A percentile compares a stretch with the other conserved stretches of the same genome.
phyloP scores from a whole-genome alignment of 257 asterid species.

The Fraxinus anomala region DNA sequence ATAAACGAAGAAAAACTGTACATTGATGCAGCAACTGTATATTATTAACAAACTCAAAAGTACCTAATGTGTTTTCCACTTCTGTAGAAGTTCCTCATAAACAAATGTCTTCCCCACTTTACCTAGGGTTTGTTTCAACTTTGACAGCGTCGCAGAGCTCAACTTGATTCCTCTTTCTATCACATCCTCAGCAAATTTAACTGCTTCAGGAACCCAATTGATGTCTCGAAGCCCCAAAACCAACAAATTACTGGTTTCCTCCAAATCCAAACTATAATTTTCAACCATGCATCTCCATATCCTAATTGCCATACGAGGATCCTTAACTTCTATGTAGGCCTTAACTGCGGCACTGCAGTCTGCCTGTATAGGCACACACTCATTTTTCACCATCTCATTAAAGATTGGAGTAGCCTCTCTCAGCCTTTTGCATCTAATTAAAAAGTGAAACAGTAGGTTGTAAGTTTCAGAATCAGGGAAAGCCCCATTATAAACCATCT shows the following conservation, averaged over 20 bases:
- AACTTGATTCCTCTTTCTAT: constrained; percentile 63
- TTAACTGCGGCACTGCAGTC: constrained; percentile 54
- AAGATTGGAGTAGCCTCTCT: constrained; percentile 60
- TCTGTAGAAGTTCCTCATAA: constrained; percentile 60
- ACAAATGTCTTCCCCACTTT: constrained; percentile 46
- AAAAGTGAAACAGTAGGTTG: constrained; percentile 47
- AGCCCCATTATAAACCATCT: constrained; percentile 64
- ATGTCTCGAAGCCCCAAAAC: constrained; percentile 56
- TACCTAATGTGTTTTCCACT: constrained; percentile 53
- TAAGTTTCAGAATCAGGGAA: constrained; percentile 70
- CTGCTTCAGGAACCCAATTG: constrained; percentile 65
- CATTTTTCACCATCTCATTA: constrained; percentile 76
- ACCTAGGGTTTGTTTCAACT: constrained; percentile 61
- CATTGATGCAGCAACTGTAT: neutral
- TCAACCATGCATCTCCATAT: constrained; percentile 69
- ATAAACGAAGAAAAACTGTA: constrained; percentile 10
- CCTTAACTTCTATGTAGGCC: constrained; percentile 45
- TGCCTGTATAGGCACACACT: constrained; percentile 56
- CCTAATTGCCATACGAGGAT: constrained; percentile 54
- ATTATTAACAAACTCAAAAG: constrained; percentile 9
- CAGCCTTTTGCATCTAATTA: constrained; percentile 46
- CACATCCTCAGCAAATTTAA: constrained; percentile 70
- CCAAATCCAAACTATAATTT: constrained; percentile 59
- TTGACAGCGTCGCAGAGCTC: constrained; percentile 58
- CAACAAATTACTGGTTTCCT: constrained; percentile 66